Percentiles rank a stretch among this genome's conserved stretches.
Conservation (phyloP, 2,329 filamentous ascomycete species). For the Penicillium sp. region DNA sequence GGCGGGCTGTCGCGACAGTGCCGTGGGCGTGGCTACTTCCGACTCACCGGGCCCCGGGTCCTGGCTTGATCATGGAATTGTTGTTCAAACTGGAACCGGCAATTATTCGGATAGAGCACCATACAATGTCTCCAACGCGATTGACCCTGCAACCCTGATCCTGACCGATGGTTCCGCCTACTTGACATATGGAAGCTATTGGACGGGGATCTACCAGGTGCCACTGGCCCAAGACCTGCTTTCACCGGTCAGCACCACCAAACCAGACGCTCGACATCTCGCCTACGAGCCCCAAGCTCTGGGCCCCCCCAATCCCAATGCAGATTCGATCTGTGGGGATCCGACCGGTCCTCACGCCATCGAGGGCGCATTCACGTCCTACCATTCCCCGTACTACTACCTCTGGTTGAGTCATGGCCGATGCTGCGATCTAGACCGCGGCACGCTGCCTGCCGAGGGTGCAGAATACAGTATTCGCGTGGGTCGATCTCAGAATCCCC, state of each 20-base stretch:
- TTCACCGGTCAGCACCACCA: constrained; percentile 15
- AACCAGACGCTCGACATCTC: constrained; percentile 25
- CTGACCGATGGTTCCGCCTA: constrained; percentile 36
- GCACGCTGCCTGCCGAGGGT: constrained; percentile 45
- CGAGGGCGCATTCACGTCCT: constrained; percentile 29
- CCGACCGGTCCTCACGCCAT: constrained; percentile 27
- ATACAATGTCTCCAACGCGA: constrained; percentile 50
- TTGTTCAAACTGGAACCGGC: constrained; percentile 32
- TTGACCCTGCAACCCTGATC: constrained; percentile 53
- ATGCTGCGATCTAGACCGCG: constrained; percentile 26
- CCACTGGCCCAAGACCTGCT: constrained; percentile 36
- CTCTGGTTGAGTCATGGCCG: constrained; percentile 32
- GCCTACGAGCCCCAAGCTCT: constrained; percentile 23
- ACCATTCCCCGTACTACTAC: constrained; percentile 27
- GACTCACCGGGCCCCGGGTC: constrained; percentile 29
- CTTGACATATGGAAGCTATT: constrained; percentile 63
- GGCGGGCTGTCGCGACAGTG: constrained; percentile 56
- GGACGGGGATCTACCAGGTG: constrained; percentile 59
- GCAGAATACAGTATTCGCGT: constrained; percentile 61
- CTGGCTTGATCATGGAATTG: constrained; percentile 34
- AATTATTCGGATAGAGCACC: constrained; percentile 21
- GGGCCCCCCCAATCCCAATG: constrained; percentile 14
- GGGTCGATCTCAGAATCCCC: constrained; percentile 51
- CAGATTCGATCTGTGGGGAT: constrained; percentile 25
- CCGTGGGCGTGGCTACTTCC: constrained; percentile 55